A percentile compares a stretch with the other conserved stretches of the same genome.
phyloP scores from a whole-genome alignment of 805 yeast species.

The Torulaspora quercuum region DNA sequence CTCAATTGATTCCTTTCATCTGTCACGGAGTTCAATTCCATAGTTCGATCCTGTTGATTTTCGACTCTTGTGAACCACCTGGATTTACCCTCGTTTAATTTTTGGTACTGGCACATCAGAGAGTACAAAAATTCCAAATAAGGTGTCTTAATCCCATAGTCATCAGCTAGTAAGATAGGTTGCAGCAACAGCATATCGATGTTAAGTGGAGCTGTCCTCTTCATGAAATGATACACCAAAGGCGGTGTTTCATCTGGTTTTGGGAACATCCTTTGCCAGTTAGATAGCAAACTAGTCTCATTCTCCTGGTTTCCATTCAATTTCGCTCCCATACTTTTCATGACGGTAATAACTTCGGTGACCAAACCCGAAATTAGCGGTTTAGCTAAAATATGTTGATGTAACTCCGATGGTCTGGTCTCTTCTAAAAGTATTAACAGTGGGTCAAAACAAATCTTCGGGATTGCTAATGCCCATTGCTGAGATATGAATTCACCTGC shows the following conservation, averaged over 20 bases:
- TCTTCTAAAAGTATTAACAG: slow-evolving; percentile 70
- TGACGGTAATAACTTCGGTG: slow-evolving; percentile 66
- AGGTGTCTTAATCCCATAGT: slow-evolving; percentile 79
- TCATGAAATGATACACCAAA: slow-evolving; percentile 62
- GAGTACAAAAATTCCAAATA: slow-evolving; percentile 86
- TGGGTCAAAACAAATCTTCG: slow-evolving; percentile 75
- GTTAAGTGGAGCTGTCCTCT: slow-evolving; percentile 51
- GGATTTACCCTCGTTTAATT: slow-evolving; percentile 43
- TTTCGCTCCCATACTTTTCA: slow-evolving; percentile 73
- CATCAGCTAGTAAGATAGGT: slow-evolving; percentile 89
- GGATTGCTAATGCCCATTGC: slow-evolving; percentile 84
- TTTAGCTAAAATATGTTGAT: slow-evolving; percentile 71
- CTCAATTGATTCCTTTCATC: slow-evolving; percentile 17
- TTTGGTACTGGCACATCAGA: slow-evolving; percentile 59
- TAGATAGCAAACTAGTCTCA: slow-evolving; percentile 54
- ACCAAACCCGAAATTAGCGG: slow-evolving; percentile 81
- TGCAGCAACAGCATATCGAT: slow-evolving; percentile 76
- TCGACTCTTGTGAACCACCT: slow-evolving; percentile 32
- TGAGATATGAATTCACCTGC: slow-evolving; percentile 56
- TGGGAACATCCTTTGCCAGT: slow-evolving; percentile 50
- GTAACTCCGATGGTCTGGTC: slow-evolving; percentile 55
- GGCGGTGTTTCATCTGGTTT: slow-evolving; percentile 47
- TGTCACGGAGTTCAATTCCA: slow-evolving; percentile 8
- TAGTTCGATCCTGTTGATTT: slow-evolving; percentile 12
- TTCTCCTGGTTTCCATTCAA: slow-evolving; percentile 60